phyloP scores from a whole-genome alignment of 768 basidiomycete genomes.

The Kwoniella dejecticola region DNA sequence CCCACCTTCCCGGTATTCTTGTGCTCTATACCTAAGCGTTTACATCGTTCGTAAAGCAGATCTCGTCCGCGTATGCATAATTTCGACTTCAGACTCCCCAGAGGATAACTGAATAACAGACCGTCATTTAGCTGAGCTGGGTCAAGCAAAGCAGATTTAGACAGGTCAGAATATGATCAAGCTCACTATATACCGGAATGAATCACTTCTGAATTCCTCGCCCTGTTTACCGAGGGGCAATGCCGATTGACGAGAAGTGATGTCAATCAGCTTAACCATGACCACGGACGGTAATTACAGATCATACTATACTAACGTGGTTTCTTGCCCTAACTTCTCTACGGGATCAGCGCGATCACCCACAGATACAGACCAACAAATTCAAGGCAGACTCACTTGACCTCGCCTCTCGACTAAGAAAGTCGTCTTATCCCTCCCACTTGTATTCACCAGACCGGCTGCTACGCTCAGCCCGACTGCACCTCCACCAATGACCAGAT shows the following conservation, averaged over 20 bases:
- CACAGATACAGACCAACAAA: background rate
- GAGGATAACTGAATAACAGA: constrained; percentile 62
- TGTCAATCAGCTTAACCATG: background rate
- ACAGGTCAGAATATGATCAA: too few species aligned
- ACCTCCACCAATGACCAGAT: constrained; percentile 85
- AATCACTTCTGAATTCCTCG: constrained; percentile 92
- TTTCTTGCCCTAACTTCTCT: constrained; percentile 71
- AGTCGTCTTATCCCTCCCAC: constrained; percentile 69
- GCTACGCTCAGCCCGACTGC: constrained; percentile 86
- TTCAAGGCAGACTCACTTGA: constrained; percentile 54
- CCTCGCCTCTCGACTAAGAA: constrained; percentile 77
- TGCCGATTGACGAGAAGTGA: too few species aligned
- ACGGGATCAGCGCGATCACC: constrained; percentile 3
- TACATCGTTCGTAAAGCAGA: constrained; percentile 77
- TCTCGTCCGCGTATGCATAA: constrained; percentile 84
- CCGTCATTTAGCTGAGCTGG: background rate
- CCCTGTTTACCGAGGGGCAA: too few species aligned
- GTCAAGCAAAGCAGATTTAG: too few species aligned
- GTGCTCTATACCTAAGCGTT: constrained; percentile 65
- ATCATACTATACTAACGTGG: constrained; percentile 60
- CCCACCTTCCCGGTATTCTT: constrained; percentile 68
- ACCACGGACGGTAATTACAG: too few species aligned
- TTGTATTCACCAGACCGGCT: constrained; percentile 65
- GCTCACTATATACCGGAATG: constrained; percentile 64
- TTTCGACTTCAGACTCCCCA: constrained; percentile 76